Base-by-base conservation (phyloP, 495 filamentous ascomycete genomes). In the Penicillium mononematosum region DNA sequence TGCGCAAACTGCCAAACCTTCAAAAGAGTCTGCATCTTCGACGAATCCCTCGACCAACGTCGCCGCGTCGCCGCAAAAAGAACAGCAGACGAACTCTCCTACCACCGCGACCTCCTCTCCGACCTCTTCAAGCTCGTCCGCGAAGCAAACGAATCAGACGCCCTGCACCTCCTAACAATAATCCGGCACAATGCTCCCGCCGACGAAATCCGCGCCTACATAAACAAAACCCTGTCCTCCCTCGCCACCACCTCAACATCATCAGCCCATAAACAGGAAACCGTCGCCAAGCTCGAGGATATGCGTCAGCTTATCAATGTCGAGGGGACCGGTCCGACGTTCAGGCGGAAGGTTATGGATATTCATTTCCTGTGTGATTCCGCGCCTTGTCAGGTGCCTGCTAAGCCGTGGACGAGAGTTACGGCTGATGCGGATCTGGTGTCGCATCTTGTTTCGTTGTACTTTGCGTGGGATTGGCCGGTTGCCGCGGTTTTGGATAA, bases 401-500 rank as follows among this genome's bases (percentile, higher is more conserved):
- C 78, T 20, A 61, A 58, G 43, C 78, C 79, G 2, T 84, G 81
- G 81, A 84, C 81, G 8, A 69, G 43, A 10, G 75, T 83, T 6
- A 82, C 79, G 0, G 70, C 70, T 24, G 78, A 81, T 54, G 64
- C 70, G 31, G 79, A 78, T 31, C 63, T 84, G 42, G 80, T 84
- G 7, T 81, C 80, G 16, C 74, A 80, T 70, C 67, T 83, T 10
- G 62, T 84, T 1, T 79, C 76, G 24, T 50, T 79, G 3, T 84
- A 80, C 60, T 83, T 84, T 65, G 74, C 77, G 6, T 83, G 79
- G 80, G 76, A 81, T 59, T 80, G 80, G 58, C 74, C 78, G n/a
- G 78, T 81, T 25, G 67, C 75, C 65, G 62, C 69, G 8, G 75
- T 76, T 61, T 56, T 84, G 46, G 78, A 82, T 41, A 63, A 69